phyloP scores from a whole-genome alignment of 306 rosid species.

The Neltuma alba region DNA sequence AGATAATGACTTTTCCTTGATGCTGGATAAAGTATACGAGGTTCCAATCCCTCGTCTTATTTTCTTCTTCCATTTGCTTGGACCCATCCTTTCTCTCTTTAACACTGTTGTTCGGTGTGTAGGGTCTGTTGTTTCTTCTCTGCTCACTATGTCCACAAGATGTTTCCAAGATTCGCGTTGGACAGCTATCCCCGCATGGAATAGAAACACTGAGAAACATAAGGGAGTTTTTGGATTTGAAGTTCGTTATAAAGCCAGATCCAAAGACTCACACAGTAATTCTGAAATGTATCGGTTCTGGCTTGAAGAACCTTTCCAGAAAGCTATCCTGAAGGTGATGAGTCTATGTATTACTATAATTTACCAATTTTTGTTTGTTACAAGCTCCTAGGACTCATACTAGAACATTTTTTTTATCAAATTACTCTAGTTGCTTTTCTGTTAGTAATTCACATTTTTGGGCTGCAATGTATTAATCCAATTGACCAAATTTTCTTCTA shows the following conservation, averaged over 20 bases:
- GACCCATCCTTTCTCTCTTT: neutral
- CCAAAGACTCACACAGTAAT: conserved; percentile 63
- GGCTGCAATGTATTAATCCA: neutral
- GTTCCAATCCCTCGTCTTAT: too few relatives aligned
- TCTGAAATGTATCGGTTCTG: conserved; percentile 75
- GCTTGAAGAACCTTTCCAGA: conserved; percentile 75
- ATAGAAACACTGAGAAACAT: conserved; percentile 76
- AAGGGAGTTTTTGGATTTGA: conserved; percentile 67
- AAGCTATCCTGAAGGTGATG: conserved; percentile 50
- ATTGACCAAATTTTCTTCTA: neutral
- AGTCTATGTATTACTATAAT: neutral
- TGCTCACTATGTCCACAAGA: conserved; percentile 73
- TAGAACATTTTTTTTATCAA: neutral
- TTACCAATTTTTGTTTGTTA: neutral
- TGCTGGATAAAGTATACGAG: too few relatives aligned
- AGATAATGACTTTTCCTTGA: neutral
- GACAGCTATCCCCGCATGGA: conserved; percentile 78
- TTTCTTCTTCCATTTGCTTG: neutral
- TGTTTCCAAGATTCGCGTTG: conserved; percentile 69
- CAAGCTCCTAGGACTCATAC: neutral
- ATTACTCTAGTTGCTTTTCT: neutral
- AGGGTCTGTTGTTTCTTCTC: conserved; percentile 87
- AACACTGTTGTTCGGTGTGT: conserved; percentile 17
- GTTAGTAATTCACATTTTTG: neutral
- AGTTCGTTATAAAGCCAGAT: conserved; percentile 77